Conservation (phyloP, 1,284 basidiomycete genomes). For the Sparassis latifolia region DNA sequence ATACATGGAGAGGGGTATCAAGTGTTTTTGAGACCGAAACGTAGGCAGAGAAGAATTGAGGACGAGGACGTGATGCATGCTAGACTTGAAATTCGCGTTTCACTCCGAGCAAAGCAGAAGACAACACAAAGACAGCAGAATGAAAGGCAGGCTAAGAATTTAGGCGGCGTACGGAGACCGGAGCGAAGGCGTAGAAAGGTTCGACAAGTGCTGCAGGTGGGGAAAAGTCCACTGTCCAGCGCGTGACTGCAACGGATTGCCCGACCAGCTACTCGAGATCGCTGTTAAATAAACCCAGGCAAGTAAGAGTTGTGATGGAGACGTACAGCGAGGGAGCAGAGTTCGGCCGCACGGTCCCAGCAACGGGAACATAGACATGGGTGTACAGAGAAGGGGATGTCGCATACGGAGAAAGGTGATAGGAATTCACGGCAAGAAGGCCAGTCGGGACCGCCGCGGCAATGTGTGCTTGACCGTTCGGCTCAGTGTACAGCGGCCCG, state of each 20-base stretch:
- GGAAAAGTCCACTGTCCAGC: conserved; percentile 4
- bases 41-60: conserved; percentile 7
- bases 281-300: background rate
- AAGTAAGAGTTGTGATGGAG: too few species aligned
- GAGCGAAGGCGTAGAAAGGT: conserved; percentile 8
- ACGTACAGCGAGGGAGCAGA: conserved; percentile 25
- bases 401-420: conserved; percentile 13
- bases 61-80: too few species aligned
- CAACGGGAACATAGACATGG: conserved; percentile 17
- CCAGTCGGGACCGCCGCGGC: conserved; percentile 13
- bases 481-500: conserved; percentile 10
- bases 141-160: too few species aligned
- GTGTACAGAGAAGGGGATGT: conserved; percentile 11
- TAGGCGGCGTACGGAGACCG: background rate
- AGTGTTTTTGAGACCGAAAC: conserved; percentile 1
- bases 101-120: too few species aligned
- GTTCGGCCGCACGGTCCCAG: conserved; percentile 15
- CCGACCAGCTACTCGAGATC: conserved; percentile 2
- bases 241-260: background rate
- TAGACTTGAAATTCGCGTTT: too few species aligned
- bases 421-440: conserved; percentile 15
- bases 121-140: too few species aligned
- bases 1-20: background rate
- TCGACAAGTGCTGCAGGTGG: conserved; percentile 6
- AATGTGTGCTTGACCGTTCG: conserved; percentile 7